A percentile compares a stretch with the other conserved stretches of the same genome.
phyloP scores from a whole-genome alignment of 202 grass and related monocot genomes.

The Brachypodium distachyon region DNA sequence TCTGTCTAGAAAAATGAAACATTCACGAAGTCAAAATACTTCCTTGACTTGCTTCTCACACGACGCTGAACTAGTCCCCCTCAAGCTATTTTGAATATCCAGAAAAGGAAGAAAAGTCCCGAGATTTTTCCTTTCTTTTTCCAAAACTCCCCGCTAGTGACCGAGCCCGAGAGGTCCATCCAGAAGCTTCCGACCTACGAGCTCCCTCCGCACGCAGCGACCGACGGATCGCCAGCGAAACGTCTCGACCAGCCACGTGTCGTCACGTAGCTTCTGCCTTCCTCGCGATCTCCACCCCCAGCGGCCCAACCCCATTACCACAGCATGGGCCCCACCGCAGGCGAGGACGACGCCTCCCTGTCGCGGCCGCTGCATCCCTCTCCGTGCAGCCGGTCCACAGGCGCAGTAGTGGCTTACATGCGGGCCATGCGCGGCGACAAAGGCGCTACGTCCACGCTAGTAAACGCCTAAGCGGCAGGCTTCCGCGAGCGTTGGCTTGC shows the following conservation, averaged over 20 bases:
- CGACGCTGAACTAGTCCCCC: too few relatives aligned
- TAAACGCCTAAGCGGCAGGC: background rate
- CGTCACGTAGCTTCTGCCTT: background rate
- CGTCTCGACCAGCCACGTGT: background rate
- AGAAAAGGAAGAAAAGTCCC: too few relatives aligned
- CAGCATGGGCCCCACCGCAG: background rate
- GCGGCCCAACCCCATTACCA: background rate
- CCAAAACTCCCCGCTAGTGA: background rate
- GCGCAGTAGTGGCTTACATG: background rate
- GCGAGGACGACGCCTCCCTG: background rate
- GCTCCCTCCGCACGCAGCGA: background rate
- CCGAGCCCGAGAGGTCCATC: background rate
- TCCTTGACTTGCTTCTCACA: too few relatives aligned
- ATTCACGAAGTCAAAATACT: too few relatives aligned
- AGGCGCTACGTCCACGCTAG: background rate
- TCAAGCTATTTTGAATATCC: too few relatives aligned
- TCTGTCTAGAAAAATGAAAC: too few relatives aligned
- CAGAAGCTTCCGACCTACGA: background rate
- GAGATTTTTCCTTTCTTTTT: too few relatives aligned
- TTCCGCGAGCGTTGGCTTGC: background rate
- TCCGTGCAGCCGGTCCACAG: too few relatives aligned
- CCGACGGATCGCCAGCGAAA: background rate
- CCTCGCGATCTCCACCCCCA: background rate
- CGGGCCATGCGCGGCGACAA: background rate
- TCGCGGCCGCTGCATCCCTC: background rate